Conservation (phyloP, 352 stramenopile species). For the Globisporangium iwayamae region DNA sequence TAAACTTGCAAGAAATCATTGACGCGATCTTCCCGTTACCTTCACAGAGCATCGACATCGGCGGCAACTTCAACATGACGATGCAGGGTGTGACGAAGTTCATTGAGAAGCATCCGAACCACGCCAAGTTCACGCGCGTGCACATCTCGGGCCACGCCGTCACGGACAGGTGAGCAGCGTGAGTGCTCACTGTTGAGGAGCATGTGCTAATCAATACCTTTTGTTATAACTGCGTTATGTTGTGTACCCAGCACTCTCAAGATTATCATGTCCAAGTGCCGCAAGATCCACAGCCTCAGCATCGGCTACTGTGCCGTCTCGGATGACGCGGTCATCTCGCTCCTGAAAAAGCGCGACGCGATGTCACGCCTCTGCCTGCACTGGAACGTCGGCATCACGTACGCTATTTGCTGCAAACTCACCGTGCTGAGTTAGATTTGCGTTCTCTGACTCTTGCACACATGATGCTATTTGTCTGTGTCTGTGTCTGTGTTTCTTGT, state of each 20-base stretch:
- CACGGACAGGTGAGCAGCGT: constrained; percentile 65
- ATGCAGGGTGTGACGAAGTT: constrained; percentile 82
- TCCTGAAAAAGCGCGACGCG: constrained; percentile 81
- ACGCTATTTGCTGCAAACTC: constrained; percentile 13
- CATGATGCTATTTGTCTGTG: neutral
- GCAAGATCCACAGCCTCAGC: constrained; percentile 84
- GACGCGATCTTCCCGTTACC: neutral
- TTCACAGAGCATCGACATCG: constrained; percentile 76
- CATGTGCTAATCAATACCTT: neutral
- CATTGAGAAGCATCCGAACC: constrained; percentile 88
- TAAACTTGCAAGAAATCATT: neutral
- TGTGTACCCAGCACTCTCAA: constrained; percentile 61
- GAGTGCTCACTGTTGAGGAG: neutral
- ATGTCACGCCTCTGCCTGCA: constrained; percentile 77
- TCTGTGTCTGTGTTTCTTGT: neutral
- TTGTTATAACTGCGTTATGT: neutral
- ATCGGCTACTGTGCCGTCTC: constrained; percentile 85
- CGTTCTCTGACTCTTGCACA: neutral
- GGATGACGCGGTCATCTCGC: constrained; percentile 79
- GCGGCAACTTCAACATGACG: constrained; percentile 90
- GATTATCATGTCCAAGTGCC: constrained; percentile 86
- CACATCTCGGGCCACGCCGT: constrained; percentile 81
- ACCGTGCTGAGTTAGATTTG: constrained; percentile 1
- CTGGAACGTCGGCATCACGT: constrained; percentile 88
- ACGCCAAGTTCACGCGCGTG: constrained; percentile 85